A percentile compares a stretch with the other conserved stretches of the same genome.
phyloP scores from a whole-genome alignment of 169 alveolate genomes.

The Eimeria zaria region DNA sequence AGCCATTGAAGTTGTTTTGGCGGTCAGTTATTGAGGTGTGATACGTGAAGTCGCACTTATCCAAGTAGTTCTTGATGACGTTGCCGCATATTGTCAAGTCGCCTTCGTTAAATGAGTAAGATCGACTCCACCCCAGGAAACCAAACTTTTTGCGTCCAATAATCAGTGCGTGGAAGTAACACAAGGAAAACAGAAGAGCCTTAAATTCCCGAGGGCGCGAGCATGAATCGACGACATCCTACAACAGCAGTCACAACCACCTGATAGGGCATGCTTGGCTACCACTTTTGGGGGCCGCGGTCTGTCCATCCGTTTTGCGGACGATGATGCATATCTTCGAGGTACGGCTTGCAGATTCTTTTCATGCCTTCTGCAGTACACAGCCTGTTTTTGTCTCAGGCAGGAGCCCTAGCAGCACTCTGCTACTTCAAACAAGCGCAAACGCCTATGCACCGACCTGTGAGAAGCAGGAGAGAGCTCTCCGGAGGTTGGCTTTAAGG shows the following conservation, averaged over 20 bases:
- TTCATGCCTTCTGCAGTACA: background rate
- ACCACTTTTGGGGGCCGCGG: background rate
- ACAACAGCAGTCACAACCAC: conserved; percentile 53
- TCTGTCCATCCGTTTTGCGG: background rate
- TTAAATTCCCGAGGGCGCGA: conserved; percentile 96
- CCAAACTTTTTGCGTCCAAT: conserved; percentile 98
- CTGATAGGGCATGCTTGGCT: background rate
- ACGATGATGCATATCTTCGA: background rate
- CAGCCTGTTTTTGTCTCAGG: background rate
- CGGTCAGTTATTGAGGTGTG: background rate
- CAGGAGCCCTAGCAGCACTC: background rate
- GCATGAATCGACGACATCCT: conserved; percentile 90
- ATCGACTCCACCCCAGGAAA: conserved; percentile 98
- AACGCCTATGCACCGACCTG: conserved; percentile 86
- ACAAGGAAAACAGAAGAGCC: conserved; percentile 96
- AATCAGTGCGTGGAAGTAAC: conserved; percentile 98
- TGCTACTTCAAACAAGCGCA: background rate
- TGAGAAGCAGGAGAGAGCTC: conserved; percentile 95
- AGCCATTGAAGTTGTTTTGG: background rate
- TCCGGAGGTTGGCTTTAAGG: conserved; percentile 95
- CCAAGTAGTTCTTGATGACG: conserved; percentile 96
- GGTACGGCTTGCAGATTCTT: background rate
- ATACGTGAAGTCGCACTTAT: conserved; percentile 83
- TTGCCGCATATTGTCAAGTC: conserved; percentile 98
- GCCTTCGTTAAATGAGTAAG: conserved; percentile 98